phyloP scores from a whole-genome alignment of 306 rosid species.

The Cicer bijugum region DNA sequence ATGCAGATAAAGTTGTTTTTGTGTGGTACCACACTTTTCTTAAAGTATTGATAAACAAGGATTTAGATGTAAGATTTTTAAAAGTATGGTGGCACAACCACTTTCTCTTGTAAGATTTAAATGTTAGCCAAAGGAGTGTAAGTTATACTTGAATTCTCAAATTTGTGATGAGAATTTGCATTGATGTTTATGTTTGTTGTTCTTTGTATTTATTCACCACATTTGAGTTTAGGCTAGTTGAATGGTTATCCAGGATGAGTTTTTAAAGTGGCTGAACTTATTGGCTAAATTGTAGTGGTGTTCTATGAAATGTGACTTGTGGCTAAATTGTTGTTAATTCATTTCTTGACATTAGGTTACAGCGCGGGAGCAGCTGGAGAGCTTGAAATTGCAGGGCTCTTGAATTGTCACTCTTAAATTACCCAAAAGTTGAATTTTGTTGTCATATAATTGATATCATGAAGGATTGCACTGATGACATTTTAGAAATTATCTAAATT shows the following conservation, averaged over 20 bases:
- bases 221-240: slow-evolving; percentile 13
- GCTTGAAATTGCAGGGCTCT: slow-evolving; percentile 47
- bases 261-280: slow-evolving; percentile 26
- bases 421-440: no score
- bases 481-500: no score
- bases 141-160: slow-evolving; percentile 6
- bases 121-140: background rate
- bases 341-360: slow-evolving; percentile 41
- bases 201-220: slow-evolving; percentile 4
- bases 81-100: background rate
- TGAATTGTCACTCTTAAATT: background rate
- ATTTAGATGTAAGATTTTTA: background rate
- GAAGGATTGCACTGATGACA: no score
- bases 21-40: background rate
- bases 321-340: slow-evolving; percentile 35
- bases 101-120: slow-evolving; percentile 17
- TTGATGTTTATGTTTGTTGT: background rate
- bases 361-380: slow-evolving; percentile 33
- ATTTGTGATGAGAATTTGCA: slow-evolving; percentile 23
- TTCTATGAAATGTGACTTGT: background rate
- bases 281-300: background rate
- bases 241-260: slow-evolving; percentile 16
- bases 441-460: no score
- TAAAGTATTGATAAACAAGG: background rate
- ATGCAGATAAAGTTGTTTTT: slow-evolving; percentile 1